Conservation (phyloP, 2,329 filamentous ascomycete species). For the Penicillium sclerotiorum region DNA sequence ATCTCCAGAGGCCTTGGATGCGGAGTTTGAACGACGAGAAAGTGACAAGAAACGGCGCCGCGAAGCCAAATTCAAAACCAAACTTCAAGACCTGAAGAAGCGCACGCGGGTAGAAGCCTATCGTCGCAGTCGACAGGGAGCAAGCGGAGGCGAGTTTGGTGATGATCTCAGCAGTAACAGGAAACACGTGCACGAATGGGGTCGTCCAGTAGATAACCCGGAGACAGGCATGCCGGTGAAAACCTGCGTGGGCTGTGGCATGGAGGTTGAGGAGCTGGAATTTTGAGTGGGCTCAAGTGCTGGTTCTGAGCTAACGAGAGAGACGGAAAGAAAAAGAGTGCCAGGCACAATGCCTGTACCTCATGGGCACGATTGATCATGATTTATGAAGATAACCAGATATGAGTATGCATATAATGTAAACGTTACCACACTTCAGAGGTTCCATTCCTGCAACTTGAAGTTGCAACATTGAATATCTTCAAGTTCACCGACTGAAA, state of each 20-base stretch:
- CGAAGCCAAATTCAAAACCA: slow-evolving; percentile 87
- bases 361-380: too few species aligned
- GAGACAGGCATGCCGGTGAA: slow-evolving; percentile 67
- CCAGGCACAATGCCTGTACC: too few species aligned
- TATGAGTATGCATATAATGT: too few species aligned
- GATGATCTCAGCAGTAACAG: slow-evolving; percentile 69
- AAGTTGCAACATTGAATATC: too few species aligned
- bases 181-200: slow-evolving; percentile 89
- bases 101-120: slow-evolving; percentile 91
- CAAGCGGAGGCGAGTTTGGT: slow-evolving; percentile 65
- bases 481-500: too few species aligned
- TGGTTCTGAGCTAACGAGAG: too few species aligned
- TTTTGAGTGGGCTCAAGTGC: too few species aligned
- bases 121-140: slow-evolving; percentile 65
- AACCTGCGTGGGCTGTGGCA: slow-evolving; percentile 67
- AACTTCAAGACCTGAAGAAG: slow-evolving; percentile 87
- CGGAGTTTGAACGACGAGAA: slow-evolving; percentile 80
- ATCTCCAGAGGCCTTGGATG: slow-evolving; percentile 78
- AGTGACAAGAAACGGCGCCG: slow-evolving; percentile 80
- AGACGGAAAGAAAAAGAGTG: too few species aligned
- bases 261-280: slow-evolving; percentile 69
- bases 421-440: too few species aligned
- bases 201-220: slow-evolving; percentile 59
- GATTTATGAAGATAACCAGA: too few species aligned
- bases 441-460: too few species aligned